These are phyloP conservation scores for Citeromyces siamensis DNA, from an alignment of 1,139 yeast species.

Conservation along the genomic window DNA sequence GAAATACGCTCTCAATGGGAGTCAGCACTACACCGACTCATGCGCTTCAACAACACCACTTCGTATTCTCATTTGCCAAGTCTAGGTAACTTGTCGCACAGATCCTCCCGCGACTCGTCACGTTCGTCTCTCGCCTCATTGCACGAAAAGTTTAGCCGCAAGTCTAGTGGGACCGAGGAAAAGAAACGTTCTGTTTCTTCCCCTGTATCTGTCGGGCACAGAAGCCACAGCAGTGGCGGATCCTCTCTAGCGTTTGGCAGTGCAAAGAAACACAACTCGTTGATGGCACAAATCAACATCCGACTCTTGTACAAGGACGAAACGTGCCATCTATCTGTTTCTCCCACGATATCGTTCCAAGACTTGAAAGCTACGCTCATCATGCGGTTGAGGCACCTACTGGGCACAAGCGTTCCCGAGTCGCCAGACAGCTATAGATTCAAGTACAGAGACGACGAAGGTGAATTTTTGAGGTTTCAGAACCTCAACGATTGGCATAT, in stretches of 20 bases:
- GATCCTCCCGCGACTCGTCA: not conserved
- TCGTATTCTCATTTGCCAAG: not conserved
- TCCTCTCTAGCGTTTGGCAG: not conserved
- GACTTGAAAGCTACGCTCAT: constrained; percentile 32
- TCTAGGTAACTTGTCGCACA: not conserved
- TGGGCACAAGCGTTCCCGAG: constrained; percentile 20
- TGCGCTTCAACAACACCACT: constrained; percentile 7
- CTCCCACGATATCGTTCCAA: constrained; percentile 28
- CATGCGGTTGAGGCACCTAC: constrained; percentile 28
- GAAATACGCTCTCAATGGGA: constrained; percentile 68
- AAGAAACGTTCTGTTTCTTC: constrained; percentile 17
- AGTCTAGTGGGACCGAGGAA: not conserved
- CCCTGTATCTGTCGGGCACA: constrained; percentile 9
- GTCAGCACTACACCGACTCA: constrained; percentile 31
- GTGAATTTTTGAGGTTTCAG: constrained; percentile 80
- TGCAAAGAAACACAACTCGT: not conserved
- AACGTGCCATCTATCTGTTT: constrained; percentile 33
- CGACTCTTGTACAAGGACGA: constrained; percentile 39
- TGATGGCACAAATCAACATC: constrained; percentile 22
- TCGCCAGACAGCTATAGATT: constrained; percentile 31
- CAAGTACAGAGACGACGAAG: constrained; percentile 90
- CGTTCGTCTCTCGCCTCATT: constrained; percentile 1
- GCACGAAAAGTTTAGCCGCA: constrained; percentile 1
- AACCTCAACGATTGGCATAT: constrained; percentile 69
- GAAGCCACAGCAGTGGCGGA: constrained; percentile 1